phyloP scores from a whole-genome alignment of 116 monocot genomes.

The Posidonia oceanica region DNA sequence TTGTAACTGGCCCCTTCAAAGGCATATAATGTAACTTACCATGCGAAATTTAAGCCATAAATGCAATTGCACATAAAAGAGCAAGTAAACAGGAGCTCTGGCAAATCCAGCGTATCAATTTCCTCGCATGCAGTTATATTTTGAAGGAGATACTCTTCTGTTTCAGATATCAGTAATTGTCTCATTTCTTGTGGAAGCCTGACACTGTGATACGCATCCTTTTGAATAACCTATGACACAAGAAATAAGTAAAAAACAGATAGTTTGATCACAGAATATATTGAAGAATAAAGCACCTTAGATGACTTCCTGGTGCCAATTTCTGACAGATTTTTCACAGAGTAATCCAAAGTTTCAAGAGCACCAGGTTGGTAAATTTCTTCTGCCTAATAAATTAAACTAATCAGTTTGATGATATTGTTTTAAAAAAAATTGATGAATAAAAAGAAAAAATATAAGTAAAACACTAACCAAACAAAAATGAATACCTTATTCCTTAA shows the following conservation, averaged over 20 bases:
- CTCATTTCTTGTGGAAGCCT: conserved; percentile 52
- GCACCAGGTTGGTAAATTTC: conserved; percentile 9
- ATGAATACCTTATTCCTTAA: conserved; percentile 20
- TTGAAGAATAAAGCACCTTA: conserved; percentile 26
- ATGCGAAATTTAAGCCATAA: conserved; percentile 24
- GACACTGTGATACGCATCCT: conserved; percentile 10
- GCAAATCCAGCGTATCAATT: conserved; percentile 17
- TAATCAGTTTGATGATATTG: too few species aligned
- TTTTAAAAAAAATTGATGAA: neutral
- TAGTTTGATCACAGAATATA: neutral
- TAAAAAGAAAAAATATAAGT: neutral
- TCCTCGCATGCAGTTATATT: conserved; percentile 21
- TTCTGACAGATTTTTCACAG: conserved; percentile 51
- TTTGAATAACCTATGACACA: conserved; percentile 23
- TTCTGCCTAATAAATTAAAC: conserved; percentile 2
- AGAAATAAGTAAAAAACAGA: neutral
- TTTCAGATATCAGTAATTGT: conserved; percentile 43
- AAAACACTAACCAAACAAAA: neutral
- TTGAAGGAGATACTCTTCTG: conserved; percentile 34
- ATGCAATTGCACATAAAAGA: conserved; percentile 63
- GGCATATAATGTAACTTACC: conserved; percentile 20
- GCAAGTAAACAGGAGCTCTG: conserved; percentile 42
- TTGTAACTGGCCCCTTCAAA: neutral
- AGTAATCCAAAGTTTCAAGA: conserved; percentile 35
- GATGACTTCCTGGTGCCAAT: conserved; percentile 14